A percentile compares a stretch with the other conserved stretches of the same genome.
These are phyloP conservation scores for Phylloboletellus chloephorus DNA, from an alignment of 1,284 basidiomycete genomes.

Conservation along the genomic window DNA sequence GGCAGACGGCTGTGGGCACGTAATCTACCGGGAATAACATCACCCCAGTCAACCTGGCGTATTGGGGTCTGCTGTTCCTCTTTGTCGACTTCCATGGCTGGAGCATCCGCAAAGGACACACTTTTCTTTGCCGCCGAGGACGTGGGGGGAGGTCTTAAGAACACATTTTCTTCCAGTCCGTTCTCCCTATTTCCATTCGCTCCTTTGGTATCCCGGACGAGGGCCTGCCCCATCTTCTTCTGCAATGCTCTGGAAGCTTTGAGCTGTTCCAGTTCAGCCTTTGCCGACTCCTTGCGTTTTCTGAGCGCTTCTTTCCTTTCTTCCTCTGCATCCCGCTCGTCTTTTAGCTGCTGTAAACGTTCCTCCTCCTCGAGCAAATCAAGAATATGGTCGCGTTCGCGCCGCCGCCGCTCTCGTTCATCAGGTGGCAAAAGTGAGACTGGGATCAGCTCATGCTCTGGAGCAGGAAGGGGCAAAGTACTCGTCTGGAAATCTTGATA, in stretches of 20 bases:
- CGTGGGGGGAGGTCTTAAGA: conserved; percentile 10
- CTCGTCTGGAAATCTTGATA: conserved; percentile 18
- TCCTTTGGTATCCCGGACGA: conserved; percentile 46
- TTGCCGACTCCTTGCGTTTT: conserved; percentile 47
- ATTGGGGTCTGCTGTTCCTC: conserved; percentile 3
- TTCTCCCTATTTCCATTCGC: conserved; percentile 39
- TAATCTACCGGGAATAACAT: conserved; percentile 48
- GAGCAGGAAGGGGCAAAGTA: conserved; percentile 18
- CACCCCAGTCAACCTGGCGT: conserved; percentile 43
- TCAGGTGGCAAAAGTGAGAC: conserved; percentile 42
- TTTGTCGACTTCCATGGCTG: conserved; percentile 18
- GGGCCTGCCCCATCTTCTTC: conserved; percentile 70
- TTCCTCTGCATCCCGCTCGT: conserved; percentile 38
- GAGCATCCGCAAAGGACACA: conserved; percentile 55
- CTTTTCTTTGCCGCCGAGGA: conserved; percentile 47
- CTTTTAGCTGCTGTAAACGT: conserved; percentile 37
- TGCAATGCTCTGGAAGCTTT: conserved; percentile 57
- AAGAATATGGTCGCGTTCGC: conserved; percentile 58
- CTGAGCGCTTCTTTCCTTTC: conserved; percentile 42
- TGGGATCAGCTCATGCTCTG: conserved; percentile 43
- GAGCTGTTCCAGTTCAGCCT: conserved; percentile 47
- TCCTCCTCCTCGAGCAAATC: conserved; percentile 71
- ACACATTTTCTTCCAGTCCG: conserved; percentile 33
- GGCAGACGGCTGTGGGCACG: conserved; percentile 37
- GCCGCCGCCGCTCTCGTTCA: conserved; percentile 45